Conservation (phyloP, 768 basidiomycete species). For the Chalciporus piperatus region DNA sequence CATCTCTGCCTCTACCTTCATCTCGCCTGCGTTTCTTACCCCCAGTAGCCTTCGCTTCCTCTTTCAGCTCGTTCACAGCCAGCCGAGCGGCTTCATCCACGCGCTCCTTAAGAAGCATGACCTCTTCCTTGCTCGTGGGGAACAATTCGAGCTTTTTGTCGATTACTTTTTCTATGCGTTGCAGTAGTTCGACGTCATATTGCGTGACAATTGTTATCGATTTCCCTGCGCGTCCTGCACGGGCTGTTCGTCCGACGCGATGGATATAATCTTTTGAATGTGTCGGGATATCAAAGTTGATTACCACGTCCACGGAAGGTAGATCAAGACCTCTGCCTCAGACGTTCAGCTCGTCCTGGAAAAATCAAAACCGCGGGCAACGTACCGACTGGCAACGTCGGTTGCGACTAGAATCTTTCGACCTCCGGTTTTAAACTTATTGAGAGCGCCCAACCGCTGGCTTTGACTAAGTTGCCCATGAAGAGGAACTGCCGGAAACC, state of each 20-base stretch:
- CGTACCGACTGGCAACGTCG: conserved; percentile 89
- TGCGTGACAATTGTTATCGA: conserved; percentile 97
- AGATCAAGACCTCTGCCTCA: conserved; percentile 83
- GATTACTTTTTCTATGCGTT: conserved; percentile 90
- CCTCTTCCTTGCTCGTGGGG: conserved; percentile 84
- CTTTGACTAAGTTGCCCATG: conserved; percentile 96
- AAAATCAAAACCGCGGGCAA: conserved; percentile 3
- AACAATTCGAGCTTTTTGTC: conserved; percentile 92
- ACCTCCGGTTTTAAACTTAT: conserved; percentile 95
- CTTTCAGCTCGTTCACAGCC: conserved; percentile 81
- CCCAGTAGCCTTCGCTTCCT: conserved; percentile 54
- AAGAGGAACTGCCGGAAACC: conserved; percentile 92
- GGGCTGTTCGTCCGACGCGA: conserved; percentile 94
- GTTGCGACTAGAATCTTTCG: conserved; percentile 91
- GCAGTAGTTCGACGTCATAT: conserved; percentile 95
- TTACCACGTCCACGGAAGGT: conserved; percentile 91
- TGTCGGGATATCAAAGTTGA: conserved; percentile 97
- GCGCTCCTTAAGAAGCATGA: conserved; percentile 81
- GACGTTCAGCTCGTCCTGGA: conserved; percentile 4
- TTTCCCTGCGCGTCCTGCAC: conserved; percentile 96
- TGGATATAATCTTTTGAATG: conserved; percentile 99
- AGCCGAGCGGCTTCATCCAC: conserved; percentile 82
- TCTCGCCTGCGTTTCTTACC: conserved; percentile 50
- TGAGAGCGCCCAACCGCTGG: conserved; percentile 86
- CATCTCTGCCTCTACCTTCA: conserved; percentile 56